phyloP scores from a whole-genome alignment of 768 basidiomycete genomes.

The Pulveroboletus sp. region DNA sequence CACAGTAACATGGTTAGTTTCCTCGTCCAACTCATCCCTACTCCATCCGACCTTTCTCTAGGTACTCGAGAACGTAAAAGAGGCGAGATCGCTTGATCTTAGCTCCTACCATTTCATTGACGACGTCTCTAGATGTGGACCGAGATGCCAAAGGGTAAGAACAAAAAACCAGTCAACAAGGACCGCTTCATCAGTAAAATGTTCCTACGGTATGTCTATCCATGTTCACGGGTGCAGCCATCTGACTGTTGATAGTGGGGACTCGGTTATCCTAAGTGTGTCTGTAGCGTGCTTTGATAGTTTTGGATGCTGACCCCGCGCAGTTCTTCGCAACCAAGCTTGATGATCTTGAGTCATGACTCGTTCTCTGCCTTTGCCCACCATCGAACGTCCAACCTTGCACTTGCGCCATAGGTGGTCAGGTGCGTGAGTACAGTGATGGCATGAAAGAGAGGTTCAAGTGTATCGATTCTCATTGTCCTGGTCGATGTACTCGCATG shows the following conservation, averaged over 20 bases:
- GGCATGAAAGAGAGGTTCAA: background rate
- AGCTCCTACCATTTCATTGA: slow-evolving; percentile 6
- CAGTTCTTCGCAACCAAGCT: slow-evolving; percentile 75
- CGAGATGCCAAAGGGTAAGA: slow-evolving; percentile 94
- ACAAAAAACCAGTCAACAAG: slow-evolving; percentile 98
- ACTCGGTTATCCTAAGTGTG: slow-evolving; percentile 96
- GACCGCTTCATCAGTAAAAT: slow-evolving; percentile 99
- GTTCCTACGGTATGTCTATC: slow-evolving; percentile 70
- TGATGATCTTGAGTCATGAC: slow-evolving; percentile 23
- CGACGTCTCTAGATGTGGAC: slow-evolving; percentile 89
- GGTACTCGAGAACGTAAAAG: slow-evolving; percentile 98
- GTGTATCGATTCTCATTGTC: background rate
- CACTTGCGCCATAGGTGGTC: background rate
- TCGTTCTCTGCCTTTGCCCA: background rate
- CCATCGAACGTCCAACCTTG: background rate
- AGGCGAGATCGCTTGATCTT: slow-evolving; percentile 46
- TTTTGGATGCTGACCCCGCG: slow-evolving; percentile 32
- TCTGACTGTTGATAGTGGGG: slow-evolving; percentile 55
- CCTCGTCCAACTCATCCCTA: background rate
- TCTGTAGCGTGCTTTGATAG: slow-evolving; percentile 14
- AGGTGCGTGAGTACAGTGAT: background rate
- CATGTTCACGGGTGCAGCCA: slow-evolving; percentile 2
- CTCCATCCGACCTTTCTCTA: slow-evolving; percentile 28
- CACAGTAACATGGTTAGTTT: slow-evolving; percentile 93
- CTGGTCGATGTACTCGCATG: slow-evolving; percentile 2